Conservation (phyloP, 768 basidiomycete genomes). For the Roridomyces roridus region DNA sequence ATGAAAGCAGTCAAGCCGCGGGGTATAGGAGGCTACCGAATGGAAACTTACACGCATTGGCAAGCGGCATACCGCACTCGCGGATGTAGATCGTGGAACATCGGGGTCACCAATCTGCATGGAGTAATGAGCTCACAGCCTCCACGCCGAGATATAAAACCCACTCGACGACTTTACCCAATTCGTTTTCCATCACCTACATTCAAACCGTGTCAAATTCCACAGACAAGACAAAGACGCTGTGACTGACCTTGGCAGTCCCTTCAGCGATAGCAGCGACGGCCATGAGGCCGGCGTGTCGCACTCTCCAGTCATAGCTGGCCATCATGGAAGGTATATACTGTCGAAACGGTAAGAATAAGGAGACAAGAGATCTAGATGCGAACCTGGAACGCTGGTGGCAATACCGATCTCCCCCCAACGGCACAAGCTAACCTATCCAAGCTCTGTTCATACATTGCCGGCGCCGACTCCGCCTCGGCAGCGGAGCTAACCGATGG, state of each 20-base stretch:
- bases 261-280: conserved; percentile 89
- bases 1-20: conserved; percentile 17
- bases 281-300: conserved; percentile 88
- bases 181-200: conserved; percentile 80
- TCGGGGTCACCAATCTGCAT: conserved; percentile 71
- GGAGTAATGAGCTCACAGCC: conserved; percentile 9
- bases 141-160: conserved; percentile 29
- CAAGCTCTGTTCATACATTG: conserved; percentile 81
- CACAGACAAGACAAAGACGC: background rate
- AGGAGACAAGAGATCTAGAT: background rate
- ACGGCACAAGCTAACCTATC: conserved; percentile 84
- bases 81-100: conserved; percentile 82
- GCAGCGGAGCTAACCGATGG: conserved; percentile 68
- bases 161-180: conserved; percentile 83
- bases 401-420: conserved; percentile 77
- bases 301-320: conserved; percentile 82
- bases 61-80: conserved; percentile 79
- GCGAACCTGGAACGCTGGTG: conserved; percentile 71
- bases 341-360: conserved; percentile 6
- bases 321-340: conserved; percentile 84
- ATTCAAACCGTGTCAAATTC: background rate
- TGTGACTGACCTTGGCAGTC: conserved; percentile 61
- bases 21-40: no score
- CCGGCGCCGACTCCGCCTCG: conserved; percentile 68
- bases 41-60: conserved; percentile 76